Evolutionary conservation across 805 yeast species (phyloP).

Genomic region (Candida pseudoglaebosa): DNA sequence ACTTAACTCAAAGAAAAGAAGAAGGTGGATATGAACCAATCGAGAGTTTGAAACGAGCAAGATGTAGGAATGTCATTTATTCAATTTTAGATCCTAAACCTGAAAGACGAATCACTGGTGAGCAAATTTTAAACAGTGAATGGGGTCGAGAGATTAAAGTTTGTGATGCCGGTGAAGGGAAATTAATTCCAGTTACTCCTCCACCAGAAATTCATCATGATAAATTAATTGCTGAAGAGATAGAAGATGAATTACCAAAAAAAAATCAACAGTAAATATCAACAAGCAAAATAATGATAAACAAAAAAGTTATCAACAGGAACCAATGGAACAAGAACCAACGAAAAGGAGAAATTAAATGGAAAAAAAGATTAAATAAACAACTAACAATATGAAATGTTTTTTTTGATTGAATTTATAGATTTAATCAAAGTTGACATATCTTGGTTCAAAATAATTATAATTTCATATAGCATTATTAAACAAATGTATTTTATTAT

Average conservation of each 20-base stretch:
- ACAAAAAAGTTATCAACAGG: too few relatives aligned
- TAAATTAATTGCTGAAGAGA: not conserved
- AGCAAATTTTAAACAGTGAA: constrained; percentile 84
- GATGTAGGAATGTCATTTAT: constrained; percentile 90
- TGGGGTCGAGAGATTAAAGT: constrained; percentile 91
- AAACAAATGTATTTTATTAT: too few relatives aligned
- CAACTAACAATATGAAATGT: too few relatives aligned
- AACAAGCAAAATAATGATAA: too few relatives aligned
- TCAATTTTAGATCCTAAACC: constrained; percentile 93
- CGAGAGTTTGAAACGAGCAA: constrained; percentile 75
- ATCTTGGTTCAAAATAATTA: too few relatives aligned
- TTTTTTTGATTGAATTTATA: too few relatives aligned
- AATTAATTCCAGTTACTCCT: not conserved
- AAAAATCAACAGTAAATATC: not conserved
- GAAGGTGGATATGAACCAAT: constrained; percentile 90
- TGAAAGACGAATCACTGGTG: constrained; percentile 77
- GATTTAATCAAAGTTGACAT: too few relatives aligned
- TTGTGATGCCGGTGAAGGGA: constrained; percentile 65
- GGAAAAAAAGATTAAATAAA: too few relatives aligned
- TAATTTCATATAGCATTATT: too few relatives aligned
- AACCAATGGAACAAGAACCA: too few relatives aligned
- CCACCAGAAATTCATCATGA: not conserved
- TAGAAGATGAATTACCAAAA: not conserved
- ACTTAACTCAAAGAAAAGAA: constrained; percentile 73
- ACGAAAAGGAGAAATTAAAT: too few relatives aligned